Percentiles rank a stretch among this genome's conserved stretches.
These are phyloP conservation scores for Sporisorium scitamineum DNA, from an alignment of 1,284 basidiomycete genomes.

Conservation along the genomic window DNA sequence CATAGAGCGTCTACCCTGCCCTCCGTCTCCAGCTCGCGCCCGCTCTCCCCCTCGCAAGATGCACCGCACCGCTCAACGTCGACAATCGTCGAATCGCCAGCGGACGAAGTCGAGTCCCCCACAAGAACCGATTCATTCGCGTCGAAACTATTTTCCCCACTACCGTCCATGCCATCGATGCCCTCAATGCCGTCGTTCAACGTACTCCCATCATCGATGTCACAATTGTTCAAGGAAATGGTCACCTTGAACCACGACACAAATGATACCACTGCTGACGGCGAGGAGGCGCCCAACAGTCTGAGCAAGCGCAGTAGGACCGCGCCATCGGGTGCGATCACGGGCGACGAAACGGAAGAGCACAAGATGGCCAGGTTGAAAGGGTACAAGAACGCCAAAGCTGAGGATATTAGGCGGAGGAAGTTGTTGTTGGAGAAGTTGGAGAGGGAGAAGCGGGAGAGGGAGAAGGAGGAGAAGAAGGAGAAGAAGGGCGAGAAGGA, in stretches of 20 bases:
- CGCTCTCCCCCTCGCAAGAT: neutral
- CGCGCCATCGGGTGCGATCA: neutral
- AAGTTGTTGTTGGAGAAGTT: conserved; percentile 30
- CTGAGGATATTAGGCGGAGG: conserved; percentile 46
- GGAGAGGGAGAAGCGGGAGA: conserved; percentile 15
- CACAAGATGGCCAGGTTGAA: conserved; percentile 32
- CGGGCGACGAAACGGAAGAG: conserved; percentile 18
- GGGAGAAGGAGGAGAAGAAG: conserved; percentile 11
- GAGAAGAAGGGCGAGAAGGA: neutral
- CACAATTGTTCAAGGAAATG: conserved; percentile 33
- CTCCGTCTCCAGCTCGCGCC: neutral
- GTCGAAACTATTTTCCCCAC: no score
- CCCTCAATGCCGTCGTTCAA: conserved; percentile 15
- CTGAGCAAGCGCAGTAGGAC: conserved; percentile 5
- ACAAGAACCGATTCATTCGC: no score
- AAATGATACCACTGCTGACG: conserved; percentile 39
- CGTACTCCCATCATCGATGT: conserved; percentile 20
- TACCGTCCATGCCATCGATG: conserved; percentile 17
- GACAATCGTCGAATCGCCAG: conserved; percentile 20
- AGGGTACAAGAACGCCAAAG: conserved; percentile 55
- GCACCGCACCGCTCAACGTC: neutral
- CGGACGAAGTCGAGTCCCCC: neutral
- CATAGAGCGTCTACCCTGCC: conserved; percentile 21
- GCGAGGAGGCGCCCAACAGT: conserved; percentile 14
- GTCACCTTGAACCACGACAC: conserved; percentile 16